phyloP scores from a whole-genome alignment of 768 basidiomycete species.

The Suillus variegatus region DNA sequence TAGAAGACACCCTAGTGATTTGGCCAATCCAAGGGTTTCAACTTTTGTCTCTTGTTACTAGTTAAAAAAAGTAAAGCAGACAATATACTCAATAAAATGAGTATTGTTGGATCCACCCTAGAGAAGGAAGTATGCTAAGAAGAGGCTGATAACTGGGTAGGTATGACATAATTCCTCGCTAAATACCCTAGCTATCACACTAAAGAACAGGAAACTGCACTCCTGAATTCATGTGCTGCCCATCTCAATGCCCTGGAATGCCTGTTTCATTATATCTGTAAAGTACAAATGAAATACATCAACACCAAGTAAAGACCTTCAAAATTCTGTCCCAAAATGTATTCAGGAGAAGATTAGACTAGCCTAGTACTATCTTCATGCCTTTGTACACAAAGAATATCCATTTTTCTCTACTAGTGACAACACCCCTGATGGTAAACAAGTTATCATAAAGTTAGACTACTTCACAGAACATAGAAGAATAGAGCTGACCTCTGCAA shows the following conservation, averaged over 20 bases:
- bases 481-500: neutral
- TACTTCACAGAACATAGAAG: neutral
- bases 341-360: neutral
- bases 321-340: no score
- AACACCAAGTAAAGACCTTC: no score
- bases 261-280: no score
- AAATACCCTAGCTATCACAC: no score
- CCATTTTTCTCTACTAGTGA: neutral
- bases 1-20: neutral
- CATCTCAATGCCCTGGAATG: no score
- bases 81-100: neutral
- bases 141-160: neutral
- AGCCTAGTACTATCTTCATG: neutral
- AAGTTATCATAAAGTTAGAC: neutral
- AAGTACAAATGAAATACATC: no score
- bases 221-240: no score
- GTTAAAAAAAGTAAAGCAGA: conserved; percentile 14
- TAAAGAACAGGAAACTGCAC: no score
- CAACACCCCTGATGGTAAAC: neutral
- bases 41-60: conserved; percentile 3
- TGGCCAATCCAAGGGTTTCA: conserved; percentile 9
- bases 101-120: neutral
- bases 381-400: neutral
- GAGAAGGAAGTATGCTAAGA: neutral
- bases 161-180: no score